phyloP scores from a whole-genome alignment of 163 green algal species.

The Scenedesmus sp. region DNA sequence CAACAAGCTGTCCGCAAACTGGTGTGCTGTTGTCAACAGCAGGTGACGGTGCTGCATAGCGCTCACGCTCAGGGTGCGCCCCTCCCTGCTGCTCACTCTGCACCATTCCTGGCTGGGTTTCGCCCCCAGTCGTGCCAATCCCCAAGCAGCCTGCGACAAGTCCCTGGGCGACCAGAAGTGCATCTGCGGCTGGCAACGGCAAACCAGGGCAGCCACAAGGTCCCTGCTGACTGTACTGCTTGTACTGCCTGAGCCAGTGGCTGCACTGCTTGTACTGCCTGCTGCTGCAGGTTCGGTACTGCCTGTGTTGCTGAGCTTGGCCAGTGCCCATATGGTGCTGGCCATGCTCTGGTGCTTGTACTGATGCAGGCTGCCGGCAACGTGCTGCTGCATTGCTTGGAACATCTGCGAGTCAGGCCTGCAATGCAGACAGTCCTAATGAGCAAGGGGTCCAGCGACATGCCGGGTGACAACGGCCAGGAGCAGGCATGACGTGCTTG shows the following conservation, averaged over 20 bases:
- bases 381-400: conserved; percentile 24
- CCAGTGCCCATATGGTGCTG: conserved; percentile 52
- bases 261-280: neutral
- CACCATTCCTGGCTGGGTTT: neutral
- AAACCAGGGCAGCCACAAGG: neutral
- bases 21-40: neutral
- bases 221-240: conserved; percentile 8
- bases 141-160: conserved; percentile 39
- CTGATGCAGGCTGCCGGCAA: neutral
- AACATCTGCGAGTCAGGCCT: conserved; percentile 26
- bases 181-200: conserved; percentile 29
- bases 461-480: no score
- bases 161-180: neutral
- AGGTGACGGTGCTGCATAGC: neutral
- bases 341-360: conserved; percentile 50
- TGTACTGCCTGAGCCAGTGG: neutral
- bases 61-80: neutral
- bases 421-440: neutral
- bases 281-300: no score
- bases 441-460: no score
- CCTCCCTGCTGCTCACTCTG: conserved; percentile 13
- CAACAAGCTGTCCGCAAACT: neutral
- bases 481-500: no score
- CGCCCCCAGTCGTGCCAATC: neutral
- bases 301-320: conserved; percentile 31